Base-by-base conservation (phyloP, 331 rosid genomes). In the Dryas integrifolia region DNA sequence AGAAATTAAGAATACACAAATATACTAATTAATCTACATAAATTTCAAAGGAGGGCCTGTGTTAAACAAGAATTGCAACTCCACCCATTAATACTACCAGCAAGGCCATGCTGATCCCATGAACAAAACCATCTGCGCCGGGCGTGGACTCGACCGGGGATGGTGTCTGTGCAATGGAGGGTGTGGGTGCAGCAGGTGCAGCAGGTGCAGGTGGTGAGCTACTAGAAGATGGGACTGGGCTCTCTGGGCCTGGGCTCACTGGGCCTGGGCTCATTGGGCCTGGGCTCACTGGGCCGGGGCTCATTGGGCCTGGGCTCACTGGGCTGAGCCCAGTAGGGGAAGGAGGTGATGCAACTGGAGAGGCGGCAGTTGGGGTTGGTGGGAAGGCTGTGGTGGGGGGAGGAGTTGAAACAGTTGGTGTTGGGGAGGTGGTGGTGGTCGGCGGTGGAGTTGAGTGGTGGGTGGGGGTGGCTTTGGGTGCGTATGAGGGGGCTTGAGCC, bases 401-500 rank as follows among this genome's bases (percentile, higher is more conserved):
- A 51, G 72, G 44, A 35, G 72, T 44, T 14, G 72, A 5, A 44
- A 77, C 52, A 24, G 82, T 55, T 35, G 77, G 45, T 2, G 66
- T 2, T 30, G 3, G 35, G 35, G 3, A 30, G 35, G 35, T 30
- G 35, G 35, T 51, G 14, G 76, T 60, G 1, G 55, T 56, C 4
- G 82, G 62, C 5, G 75, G 68, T 16, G 83, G 45, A 47, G 79
- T 48, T 62, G 46, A 51, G 46, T 26, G 62, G n/a, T 38, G 75
- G 5, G 82, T 11, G 24, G 81, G 51, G 13, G 80, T 0, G 83
- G 79, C 6, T 15, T 4, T 12, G 49, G 51, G 30, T 26, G 83
- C 50, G 61, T 46, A 3, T 38, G 95, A 58, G 18, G 98, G 98
- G 40, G 78, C 59, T 78, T 88, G 89, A 9, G 87, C 85, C 43